Base-by-base conservation (phyloP, 805 yeast genomes). In the Diddensiella caesifluorescens region DNA sequence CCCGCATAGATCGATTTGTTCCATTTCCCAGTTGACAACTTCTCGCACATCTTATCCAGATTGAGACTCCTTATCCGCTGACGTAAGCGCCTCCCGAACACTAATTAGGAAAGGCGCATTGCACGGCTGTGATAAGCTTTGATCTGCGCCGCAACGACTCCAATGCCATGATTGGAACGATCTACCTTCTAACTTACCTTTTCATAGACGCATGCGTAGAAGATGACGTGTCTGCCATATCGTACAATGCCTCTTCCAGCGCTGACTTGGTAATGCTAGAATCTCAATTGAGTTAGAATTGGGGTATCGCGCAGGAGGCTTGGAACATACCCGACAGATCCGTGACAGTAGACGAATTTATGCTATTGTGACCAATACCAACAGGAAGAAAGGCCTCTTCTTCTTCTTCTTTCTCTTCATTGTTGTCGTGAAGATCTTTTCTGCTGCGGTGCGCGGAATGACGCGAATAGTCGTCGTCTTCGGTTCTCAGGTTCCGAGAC, bases 181-280 rank as follows among this genome's bases (percentile, higher is more conserved):
- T n/a, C n/a, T n/a, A n/a, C n/a, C n/a, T n/a, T n/a, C n/a, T n/a
- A n/a, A n/a, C n/a, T n/a, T n/a, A n/a, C n/a, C n/a, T n/a, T n/a
- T n/a, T n/a, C n/a, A n/a, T n/a, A n/a, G n/a, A n/a, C n/a, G n/a
- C n/a, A n/a, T n/a, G n/a, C n/a, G 7, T 28, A n/a, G 16, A 15
- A 16, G 29, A 22, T 15, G 42, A 27, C 13, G 19, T 29, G 19
- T 25, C 42, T 13, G 46, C 33, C 5, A 43, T 12, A 31, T 51
- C 59, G 33, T 55, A 30, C n/a, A 61, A 47, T 3, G 64, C 65
- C 12, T 59, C 65, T 35, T 58, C 65, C 9, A 61, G 47, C 12
- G 64, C 65, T 1, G 64, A 59, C 20, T 56, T 53, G 27, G 58
- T 52, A 9, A 61, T 53, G 22, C 60, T 56, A 20, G 55, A 49